Evolutionary conservation across 2,329 filamentous ascomycete species (phyloP), one percentile per base, ranked within the genome.

Genomic region (Sarocladiaceae sp.): DNA sequence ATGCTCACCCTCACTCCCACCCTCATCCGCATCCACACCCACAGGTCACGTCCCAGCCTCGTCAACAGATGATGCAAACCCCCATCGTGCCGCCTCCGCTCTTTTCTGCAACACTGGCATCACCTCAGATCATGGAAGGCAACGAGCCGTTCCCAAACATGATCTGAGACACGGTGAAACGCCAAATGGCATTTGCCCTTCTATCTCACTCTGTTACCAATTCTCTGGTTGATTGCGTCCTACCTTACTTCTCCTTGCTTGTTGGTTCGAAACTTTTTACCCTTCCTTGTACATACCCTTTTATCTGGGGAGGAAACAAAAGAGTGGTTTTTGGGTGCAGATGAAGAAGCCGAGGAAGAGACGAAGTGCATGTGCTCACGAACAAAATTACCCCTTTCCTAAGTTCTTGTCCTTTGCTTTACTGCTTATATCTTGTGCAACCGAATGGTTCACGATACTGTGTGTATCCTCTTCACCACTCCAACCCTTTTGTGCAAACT

Each of bases 1-100:
- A 66, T 20, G 60, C 56, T 11, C 62, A 62, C 49, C 58, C 60
- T 22, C 60, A 61, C 40, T 44, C 40, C 4, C 40, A 44, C 8
- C 22, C 40, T 26, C 40, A 23, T 44, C 40, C 22, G 22, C 40
- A 44, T 12, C n/a, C n/a, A n/a, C 62, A 62, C 49, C 58, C 60
- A 20, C 60, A 61, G 22, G 36, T 31, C 58, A 56, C 13, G 29
- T 53, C 36, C 23, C 52, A 52, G 15, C 47, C 47, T 12, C 47
- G 29, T 26, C 51, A 28, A 11, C 28, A 31, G 11, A 52, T 52
- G 51, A 47, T 52, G 15, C 29, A 48, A 15, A 42, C 49, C 18
- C n/a, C 29, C n/a, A 37, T 42, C 15, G 23, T 50, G 13, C 50
- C 48, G n/a, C 42, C 52, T 13, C 52, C 54, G 22, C 52, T 56